Conservation (phyloP, 495 filamentous ascomycete genomes). For the Geoglossum glabrum region DNA sequence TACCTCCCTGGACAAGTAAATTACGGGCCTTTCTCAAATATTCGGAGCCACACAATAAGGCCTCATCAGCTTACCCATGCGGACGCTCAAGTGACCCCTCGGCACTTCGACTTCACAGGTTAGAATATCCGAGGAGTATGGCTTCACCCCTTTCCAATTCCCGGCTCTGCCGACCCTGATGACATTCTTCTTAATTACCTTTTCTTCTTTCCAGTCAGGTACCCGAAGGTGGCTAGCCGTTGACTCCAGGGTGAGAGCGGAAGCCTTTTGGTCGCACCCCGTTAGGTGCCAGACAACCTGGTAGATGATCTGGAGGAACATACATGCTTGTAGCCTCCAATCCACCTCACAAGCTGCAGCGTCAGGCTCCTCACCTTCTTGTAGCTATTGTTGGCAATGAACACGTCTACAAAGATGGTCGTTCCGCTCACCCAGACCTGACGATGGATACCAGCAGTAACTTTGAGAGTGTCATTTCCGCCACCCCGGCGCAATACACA, state of each 20-base stretch:
- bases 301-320: neutral
- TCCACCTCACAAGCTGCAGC: constrained; percentile 25
- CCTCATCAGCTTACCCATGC: constrained; percentile 17
- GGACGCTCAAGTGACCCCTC: constrained; percentile 27
- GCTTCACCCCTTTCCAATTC: constrained; percentile 24
- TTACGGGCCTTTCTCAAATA: neutral
- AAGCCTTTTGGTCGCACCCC: too few relatives aligned
- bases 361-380: constrained; percentile 28
- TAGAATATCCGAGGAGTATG: constrained; percentile 25
- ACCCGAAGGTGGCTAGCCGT: constrained; percentile 29
- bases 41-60: neutral
- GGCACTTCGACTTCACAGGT: constrained; percentile 33
- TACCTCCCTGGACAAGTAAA: constrained; percentile 12
- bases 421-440: constrained; percentile 39
- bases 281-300: neutral
- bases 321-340: constrained; percentile 29
- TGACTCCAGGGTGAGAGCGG: constrained; percentile 26
- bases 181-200: constrained; percentile 20
- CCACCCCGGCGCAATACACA: constrained; percentile 17
- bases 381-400: constrained; percentile 26
- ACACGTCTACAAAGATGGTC: constrained; percentile 31
- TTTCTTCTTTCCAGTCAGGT: constrained; percentile 28
- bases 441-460: constrained; percentile 34
- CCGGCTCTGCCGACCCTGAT: constrained; percentile 21
- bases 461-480: constrained; percentile 20